These are phyloP conservation scores for Talaromyces stipitatus DNA, from an alignment of 495 filamentous ascomycete species.

Conservation along the genomic window DNA sequence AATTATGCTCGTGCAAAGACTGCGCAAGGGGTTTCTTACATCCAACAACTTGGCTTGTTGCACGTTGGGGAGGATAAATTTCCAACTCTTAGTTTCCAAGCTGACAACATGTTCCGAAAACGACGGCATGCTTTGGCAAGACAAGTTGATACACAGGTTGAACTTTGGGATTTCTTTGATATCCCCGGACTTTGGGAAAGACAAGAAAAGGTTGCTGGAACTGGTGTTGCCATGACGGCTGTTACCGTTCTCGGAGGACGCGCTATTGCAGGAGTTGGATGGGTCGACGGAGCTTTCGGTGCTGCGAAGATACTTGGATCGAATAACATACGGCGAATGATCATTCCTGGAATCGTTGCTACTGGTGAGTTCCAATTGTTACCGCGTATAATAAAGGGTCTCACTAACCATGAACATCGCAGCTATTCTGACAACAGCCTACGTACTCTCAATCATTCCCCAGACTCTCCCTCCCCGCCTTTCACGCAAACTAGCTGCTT, in stretches of 20 bases:
- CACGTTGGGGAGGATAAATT: slow-evolving; percentile 82
- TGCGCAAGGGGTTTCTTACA: slow-evolving; percentile 71
- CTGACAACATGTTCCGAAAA: slow-evolving; percentile 86
- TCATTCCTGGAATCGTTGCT: slow-evolving; percentile 70
- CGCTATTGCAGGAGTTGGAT: slow-evolving; percentile 73
- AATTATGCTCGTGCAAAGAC: slow-evolving; percentile 75
- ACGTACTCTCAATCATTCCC: slow-evolving; percentile 79
- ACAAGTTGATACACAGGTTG: slow-evolving; percentile 79
- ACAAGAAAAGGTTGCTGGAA: slow-evolving; percentile 90
- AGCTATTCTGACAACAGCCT: slow-evolving; percentile 68
- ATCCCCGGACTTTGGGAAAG: slow-evolving; percentile 70
- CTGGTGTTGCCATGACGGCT: slow-evolving; percentile 87
- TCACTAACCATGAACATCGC: slow-evolving; percentile 25
- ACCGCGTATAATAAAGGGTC: slow-evolving; percentile 1
- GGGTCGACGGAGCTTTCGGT: slow-evolving; percentile 81
- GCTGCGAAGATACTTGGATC: slow-evolving; percentile 74
- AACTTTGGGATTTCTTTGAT: slow-evolving; percentile 92
- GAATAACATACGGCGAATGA: slow-evolving; percentile 70
- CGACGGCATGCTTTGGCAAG: slow-evolving; percentile 71
- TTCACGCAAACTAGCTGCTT: slow-evolving; percentile 70
- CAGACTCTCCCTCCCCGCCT: slow-evolving; percentile 81
- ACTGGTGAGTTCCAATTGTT: slow-evolving; percentile 53
- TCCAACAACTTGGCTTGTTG: slow-evolving; percentile 78
- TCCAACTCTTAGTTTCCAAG: slow-evolving; percentile 72
- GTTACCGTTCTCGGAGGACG: slow-evolving; percentile 78